These are phyloP conservation scores for Closterium sp. DNA, from an alignment of 139 green algal species.

Conservation along the genomic window DNA sequence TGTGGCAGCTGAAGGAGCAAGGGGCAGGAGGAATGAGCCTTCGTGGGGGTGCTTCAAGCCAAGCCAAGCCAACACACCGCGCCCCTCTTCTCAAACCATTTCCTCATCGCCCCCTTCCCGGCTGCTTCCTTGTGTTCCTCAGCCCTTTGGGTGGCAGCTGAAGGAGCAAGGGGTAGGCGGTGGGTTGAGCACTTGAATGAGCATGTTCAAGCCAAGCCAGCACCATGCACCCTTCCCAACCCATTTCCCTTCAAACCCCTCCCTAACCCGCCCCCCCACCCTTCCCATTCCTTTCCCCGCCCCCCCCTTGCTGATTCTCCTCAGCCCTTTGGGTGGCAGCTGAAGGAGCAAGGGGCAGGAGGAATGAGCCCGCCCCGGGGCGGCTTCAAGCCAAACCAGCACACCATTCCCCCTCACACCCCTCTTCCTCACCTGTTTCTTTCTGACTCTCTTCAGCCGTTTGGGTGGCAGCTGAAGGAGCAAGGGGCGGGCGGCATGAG, in stretches of 20 bases:
- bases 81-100: background rate
- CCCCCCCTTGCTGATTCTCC: background rate
- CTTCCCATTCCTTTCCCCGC: no score
- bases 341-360: slow-evolving; percentile 23
- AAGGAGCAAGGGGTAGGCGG: slow-evolving; percentile 19
- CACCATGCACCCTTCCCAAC: no score
- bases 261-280: background rate
- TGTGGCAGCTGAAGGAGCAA: slow-evolving; percentile 40
- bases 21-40: no score
- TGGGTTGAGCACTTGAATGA: no score
- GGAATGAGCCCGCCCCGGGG: slow-evolving; percentile 15
- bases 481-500: slow-evolving; percentile 9
- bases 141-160: slow-evolving; percentile 32
- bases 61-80: no score
- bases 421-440: background rate
- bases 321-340: slow-evolving; percentile 34
- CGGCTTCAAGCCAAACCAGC: background rate
- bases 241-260: no score
- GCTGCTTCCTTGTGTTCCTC: background rate
- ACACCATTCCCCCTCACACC: background rate
- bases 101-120: background rate
- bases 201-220: no score
- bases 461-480: slow-evolving; percentile 42
- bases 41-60: no score
- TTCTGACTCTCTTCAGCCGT: background rate